Conservation (phyloP, 164 flowering plant species). For the Liriodendron chinense region DNA sequence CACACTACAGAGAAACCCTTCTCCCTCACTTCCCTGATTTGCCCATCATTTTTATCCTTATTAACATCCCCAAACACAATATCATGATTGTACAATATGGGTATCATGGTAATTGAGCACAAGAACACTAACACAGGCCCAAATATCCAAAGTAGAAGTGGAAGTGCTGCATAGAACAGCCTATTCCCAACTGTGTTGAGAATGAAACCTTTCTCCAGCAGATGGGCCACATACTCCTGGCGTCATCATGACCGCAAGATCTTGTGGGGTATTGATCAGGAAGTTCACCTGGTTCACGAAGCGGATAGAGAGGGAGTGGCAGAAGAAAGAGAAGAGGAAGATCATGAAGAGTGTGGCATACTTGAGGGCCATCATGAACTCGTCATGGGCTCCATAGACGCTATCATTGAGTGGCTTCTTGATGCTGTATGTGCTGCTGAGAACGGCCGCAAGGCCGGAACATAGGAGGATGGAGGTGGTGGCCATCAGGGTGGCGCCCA, state of each 20-base stretch:
- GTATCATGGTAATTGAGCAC: slow-evolving; percentile 55
- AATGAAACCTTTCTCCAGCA: slow-evolving; percentile 65
- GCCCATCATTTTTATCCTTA: too few relatives aligned
- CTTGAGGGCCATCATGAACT: slow-evolving; percentile 74
- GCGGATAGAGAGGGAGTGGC: slow-evolving; percentile 76
- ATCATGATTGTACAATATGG: slow-evolving; percentile 78
- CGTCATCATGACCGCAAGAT: slow-evolving; percentile 24
- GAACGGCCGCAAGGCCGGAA: slow-evolving; percentile 76
- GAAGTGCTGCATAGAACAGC: slow-evolving; percentile 71
- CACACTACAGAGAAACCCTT: too few relatives aligned
- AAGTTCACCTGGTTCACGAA: slow-evolving; percentile 80
- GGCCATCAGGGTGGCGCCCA: slow-evolving; percentile 96
- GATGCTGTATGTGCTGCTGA: slow-evolving; percentile 87
- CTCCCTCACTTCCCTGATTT: too few relatives aligned
- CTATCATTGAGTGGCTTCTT: slow-evolving; percentile 71
- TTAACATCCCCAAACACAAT: slow-evolving; percentile 27
- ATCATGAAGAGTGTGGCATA: slow-evolving; percentile 61
- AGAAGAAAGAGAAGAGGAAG: slow-evolving; percentile 74
- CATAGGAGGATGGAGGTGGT: slow-evolving; percentile 80
- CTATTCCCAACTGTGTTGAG: slow-evolving; percentile 79
- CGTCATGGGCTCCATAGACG: slow-evolving; percentile 80
- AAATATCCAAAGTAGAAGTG: slow-evolving; percentile 88
- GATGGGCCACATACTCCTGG: slow-evolving; percentile 55
- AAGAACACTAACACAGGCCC: slow-evolving; percentile 85
- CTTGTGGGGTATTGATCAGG: slow-evolving; percentile 65